Evolutionary conservation across 495 filamentous ascomycete genomes (phyloP).

Genomic region (Cercophora sp.): DNA sequence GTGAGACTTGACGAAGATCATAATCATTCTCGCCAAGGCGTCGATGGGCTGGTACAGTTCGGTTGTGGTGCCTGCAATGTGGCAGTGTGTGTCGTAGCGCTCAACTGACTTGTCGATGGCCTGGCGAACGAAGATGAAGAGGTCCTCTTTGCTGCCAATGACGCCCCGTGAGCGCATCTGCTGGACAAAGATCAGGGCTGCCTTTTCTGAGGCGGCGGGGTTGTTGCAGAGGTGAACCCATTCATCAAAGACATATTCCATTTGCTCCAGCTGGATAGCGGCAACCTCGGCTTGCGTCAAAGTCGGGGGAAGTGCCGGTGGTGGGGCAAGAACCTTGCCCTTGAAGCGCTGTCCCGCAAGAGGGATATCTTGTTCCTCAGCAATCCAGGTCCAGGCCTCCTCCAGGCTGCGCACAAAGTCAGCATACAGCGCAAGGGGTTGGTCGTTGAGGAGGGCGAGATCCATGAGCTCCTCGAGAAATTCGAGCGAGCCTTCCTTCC

Average conservation of each 20-base stretch:
- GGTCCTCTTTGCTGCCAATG: constrained; percentile 67
- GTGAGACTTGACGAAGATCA: constrained; percentile 63
- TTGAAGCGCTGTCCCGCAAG: constrained; percentile 65
- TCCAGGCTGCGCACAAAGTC: constrained; percentile 83
- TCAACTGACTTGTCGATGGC: constrained; percentile 76
- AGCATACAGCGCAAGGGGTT: constrained; percentile 69
- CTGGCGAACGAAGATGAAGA: constrained; percentile 71
- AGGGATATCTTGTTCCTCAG: constrained; percentile 63
- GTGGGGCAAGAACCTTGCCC: constrained; percentile 63
- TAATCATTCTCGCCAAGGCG: constrained; percentile 79
- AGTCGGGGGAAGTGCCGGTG: constrained; percentile 41
- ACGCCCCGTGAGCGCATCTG: constrained; percentile 73
- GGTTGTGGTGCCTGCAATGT: constrained; percentile 56
- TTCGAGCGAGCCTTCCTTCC: constrained; percentile 64
- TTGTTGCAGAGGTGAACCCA: constrained; percentile 84
- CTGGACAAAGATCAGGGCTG: constrained; percentile 71
- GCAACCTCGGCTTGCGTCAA: constrained; percentile 20
- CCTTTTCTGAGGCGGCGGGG: constrained; percentile 63
- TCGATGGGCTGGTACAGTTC: constrained; percentile 76
- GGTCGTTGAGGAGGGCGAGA: constrained; percentile 69
- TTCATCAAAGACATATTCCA: constrained; percentile 92
- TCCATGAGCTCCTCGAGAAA: constrained; percentile 74
- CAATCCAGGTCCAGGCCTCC: constrained; percentile 77
- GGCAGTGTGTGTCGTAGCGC: constrained; percentile 63
- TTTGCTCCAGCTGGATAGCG: constrained; percentile 62